Evolutionary conservation across 2,329 filamentous ascomycete species (phyloP).

Genomic region (Tolypocladium guangdongense): DNA sequence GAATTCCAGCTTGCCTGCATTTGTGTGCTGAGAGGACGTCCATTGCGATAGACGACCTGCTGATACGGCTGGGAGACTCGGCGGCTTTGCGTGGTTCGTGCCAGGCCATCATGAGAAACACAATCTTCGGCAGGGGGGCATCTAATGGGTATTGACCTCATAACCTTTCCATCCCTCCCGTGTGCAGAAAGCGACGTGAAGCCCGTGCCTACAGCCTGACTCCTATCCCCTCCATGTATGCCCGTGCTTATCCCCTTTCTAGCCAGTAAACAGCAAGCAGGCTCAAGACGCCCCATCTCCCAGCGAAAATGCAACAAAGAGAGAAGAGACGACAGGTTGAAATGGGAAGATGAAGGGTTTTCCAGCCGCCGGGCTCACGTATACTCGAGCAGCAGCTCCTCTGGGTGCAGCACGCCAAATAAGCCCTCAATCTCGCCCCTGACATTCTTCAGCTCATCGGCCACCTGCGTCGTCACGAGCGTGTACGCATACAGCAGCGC

Average conservation of each 20-base stretch:
- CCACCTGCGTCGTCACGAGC: slow-evolving; percentile 55
- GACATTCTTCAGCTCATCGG: slow-evolving; percentile 51
- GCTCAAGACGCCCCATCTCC: neutral
- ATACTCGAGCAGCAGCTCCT: slow-evolving; percentile 45
- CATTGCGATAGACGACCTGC: no score
- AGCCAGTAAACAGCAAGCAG: neutral
- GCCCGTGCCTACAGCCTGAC: neutral
- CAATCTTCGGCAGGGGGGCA: no score
- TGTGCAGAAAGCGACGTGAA: neutral
- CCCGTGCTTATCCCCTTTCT: neutral
- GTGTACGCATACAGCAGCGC: slow-evolving; percentile 88
- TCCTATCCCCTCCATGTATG: neutral
- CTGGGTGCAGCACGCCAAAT: slow-evolving; percentile 52
- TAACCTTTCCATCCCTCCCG: neutral
- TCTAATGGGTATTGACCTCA: neutral
- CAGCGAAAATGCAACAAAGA: neutral
- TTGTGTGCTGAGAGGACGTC: no score
- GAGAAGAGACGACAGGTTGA: neutral
- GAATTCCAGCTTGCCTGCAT: no score
- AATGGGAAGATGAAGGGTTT: no score
- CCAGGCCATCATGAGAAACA: no score
- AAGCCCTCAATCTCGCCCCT: slow-evolving; percentile 50
- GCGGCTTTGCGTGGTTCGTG: no score
- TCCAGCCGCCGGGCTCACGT: neutral
- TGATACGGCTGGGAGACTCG: no score